Conservation (phyloP, 306 rosid species). For the Lagenaria siceraria region DNA sequence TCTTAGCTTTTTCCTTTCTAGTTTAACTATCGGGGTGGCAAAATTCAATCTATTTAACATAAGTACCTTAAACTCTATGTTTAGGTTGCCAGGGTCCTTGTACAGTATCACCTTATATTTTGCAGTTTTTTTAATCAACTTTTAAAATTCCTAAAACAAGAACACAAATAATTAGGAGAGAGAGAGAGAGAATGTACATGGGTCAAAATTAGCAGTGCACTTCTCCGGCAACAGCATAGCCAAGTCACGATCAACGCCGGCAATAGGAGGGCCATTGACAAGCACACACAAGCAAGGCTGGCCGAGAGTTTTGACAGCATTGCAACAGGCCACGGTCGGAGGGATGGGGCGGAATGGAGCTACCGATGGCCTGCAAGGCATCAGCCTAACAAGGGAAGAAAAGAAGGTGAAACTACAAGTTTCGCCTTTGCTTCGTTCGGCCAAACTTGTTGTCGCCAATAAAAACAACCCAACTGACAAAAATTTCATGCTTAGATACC, state of each 20-base stretch:
- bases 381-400: conserved; percentile 66
- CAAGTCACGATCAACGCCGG: conserved; percentile 70
- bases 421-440: conserved; percentile 23
- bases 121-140: background rate
- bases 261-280: conserved; percentile 9
- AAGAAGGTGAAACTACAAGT: conserved; percentile 67
- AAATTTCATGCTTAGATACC: conserved; percentile 24
- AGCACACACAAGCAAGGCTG: conserved; percentile 16
- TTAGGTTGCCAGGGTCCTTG: no score
- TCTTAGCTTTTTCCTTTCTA: no score
- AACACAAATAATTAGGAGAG: background rate
- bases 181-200: conserved; percentile 29
- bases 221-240: conserved; percentile 70
- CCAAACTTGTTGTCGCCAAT: conserved; percentile 17
- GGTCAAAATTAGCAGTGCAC: conserved; percentile 56
- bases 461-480: conserved; percentile 20
- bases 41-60: no score
- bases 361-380: conserved; percentile 78
- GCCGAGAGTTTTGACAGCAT: conserved; percentile 3
- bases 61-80: no score
- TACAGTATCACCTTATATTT: background rate
- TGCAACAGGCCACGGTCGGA: conserved; percentile 9
- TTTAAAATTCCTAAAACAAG: background rate
- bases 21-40: no score
- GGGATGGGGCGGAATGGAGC: conserved; percentile 61